Evolutionary conservation across 2,329 filamentous ascomycete species (phyloP), one percentile per base, ranked within the genome.

Genomic region (Aspergillus sclerotialis): DNA sequence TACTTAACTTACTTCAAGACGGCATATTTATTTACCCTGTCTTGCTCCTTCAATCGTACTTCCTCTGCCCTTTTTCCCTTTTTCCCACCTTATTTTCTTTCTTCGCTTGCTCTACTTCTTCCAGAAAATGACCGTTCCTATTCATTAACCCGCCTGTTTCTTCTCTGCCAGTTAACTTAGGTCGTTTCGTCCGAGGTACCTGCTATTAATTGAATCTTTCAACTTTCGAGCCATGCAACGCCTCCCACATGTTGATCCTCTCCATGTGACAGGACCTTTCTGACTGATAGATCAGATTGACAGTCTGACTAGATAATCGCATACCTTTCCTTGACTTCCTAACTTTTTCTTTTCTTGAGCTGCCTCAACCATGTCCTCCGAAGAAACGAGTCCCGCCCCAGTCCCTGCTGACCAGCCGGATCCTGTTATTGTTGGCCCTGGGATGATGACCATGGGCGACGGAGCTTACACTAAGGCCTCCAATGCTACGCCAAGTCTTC

Each of bases 331-430:
- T 37, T 28, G 17, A 29, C 36, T 13, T 29, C 26, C 23, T 26
- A 15, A 26, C 30, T 32, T 33, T 28, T 12, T 31, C 23, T 25
- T 34, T 31, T 23, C 16, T 36, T 23, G 19, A 23, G 19, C 6
- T n/a, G n/a, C 31, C 29, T 32, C 26, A 35, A 33, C 32, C 35
- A 31, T 31, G 34, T 59, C 56, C 52, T 45, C 49, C 33, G 40
- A 48, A 29, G 37, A 45, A 42, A 44, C 41, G 29, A 45, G 43
- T 39, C 46, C 48, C 39, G 38, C 40, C 37, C 32, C 36, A 18
- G 40, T 53, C 23, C 48, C 55, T 33, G 45, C 53, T 17, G 47
- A 37, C 30, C 54, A 56, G 36, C 55, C 52, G 32, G 44, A 58
- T 32, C 52, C 54, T 5, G 45, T 55, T 13, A 37, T 55, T 11